Percentiles rank a stretch among this genome's conserved stretches.
Conservation (phyloP, 345 rosid species). For the Populus nigra region DNA sequence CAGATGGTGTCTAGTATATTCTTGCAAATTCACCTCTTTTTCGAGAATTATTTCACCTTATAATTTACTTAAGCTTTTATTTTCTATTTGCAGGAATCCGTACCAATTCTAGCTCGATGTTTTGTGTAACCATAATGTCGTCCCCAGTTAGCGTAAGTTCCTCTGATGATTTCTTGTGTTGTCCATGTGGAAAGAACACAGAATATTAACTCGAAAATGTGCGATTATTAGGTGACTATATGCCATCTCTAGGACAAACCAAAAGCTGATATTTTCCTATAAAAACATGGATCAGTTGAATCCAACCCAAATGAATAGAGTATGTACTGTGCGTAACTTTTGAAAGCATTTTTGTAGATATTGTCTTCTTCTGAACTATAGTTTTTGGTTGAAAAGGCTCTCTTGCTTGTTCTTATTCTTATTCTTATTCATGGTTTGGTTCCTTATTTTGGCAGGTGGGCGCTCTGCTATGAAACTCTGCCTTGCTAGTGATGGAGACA, state of each 20-base stretch:
- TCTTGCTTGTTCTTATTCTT: slow-evolving; percentile 18
- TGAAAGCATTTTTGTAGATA: slow-evolving; percentile 16
- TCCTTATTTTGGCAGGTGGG: slow-evolving; percentile 35
- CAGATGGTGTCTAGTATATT: background rate
- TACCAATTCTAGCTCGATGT: background rate
- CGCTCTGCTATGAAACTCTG: slow-evolving; percentile 11
- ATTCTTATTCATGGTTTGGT: slow-evolving; percentile 15
- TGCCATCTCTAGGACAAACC: slow-evolving; percentile 1
- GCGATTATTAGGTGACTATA: background rate
- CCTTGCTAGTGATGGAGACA: slow-evolving; percentile 22
- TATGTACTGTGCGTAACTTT: background rate
- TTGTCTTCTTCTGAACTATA: slow-evolving; percentile 11
- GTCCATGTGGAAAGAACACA: background rate
- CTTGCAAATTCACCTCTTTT: slow-evolving; percentile 1
- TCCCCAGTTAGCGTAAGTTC: slow-evolving; percentile 15
- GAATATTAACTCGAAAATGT: background rate
- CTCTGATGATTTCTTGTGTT: background rate
- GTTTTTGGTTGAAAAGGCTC: slow-evolving; percentile 13
- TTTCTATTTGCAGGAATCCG: slow-evolving; percentile 13
- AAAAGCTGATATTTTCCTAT: background rate
- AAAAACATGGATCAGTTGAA: slow-evolving; percentile 1
- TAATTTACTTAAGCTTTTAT: background rate
- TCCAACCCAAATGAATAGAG: slow-evolving; percentile 7
- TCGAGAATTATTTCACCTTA: background rate
- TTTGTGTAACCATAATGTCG: background rate